These are phyloP conservation scores for Saccharomycopsis microspora DNA, from an alignment of 805 yeast species.

Conservation along the genomic window DNA sequence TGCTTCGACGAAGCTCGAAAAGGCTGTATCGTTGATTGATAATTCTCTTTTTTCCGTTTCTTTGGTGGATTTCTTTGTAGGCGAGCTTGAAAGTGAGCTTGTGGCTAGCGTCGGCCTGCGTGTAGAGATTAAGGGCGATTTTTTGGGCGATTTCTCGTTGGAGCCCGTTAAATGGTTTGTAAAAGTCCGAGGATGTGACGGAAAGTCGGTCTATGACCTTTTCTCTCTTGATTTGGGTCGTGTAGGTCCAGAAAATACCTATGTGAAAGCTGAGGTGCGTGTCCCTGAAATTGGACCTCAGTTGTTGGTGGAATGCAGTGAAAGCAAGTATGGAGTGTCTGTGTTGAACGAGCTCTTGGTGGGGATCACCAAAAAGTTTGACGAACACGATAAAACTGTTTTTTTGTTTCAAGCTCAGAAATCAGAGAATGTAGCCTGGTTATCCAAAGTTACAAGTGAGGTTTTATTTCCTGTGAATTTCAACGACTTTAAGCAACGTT, in stretches of 20 bases:
- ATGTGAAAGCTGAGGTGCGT: neutral
- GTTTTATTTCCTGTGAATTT: conserved; percentile 3
- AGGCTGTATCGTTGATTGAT: neutral
- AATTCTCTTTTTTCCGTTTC: neutral
- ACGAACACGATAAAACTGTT: neutral
- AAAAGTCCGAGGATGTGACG: neutral
- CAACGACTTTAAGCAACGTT: neutral
- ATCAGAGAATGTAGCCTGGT: conserved; percentile 10
- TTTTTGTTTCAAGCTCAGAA: conserved; percentile 1
- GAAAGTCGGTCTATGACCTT: neutral
- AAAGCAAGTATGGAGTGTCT: neutral
- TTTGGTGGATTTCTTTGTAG: neutral
- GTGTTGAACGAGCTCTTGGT: neutral
- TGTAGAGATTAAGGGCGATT: neutral
- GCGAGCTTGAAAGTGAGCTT: neutral
- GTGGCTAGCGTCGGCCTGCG: neutral
- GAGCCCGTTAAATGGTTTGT: neutral
- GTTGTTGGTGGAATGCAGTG: neutral
- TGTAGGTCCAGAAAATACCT: neutral
- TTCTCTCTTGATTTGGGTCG: neutral
- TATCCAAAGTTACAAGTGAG: conserved; percentile 3
- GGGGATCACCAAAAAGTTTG: neutral
- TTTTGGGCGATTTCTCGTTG: neutral
- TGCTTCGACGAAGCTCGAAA: too few species aligned
- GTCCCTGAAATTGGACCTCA: neutral